Evolutionary conservation across 176 grass and related monocot genomes (phyloP).

Genomic region (Oryza meyeriana): DNA sequence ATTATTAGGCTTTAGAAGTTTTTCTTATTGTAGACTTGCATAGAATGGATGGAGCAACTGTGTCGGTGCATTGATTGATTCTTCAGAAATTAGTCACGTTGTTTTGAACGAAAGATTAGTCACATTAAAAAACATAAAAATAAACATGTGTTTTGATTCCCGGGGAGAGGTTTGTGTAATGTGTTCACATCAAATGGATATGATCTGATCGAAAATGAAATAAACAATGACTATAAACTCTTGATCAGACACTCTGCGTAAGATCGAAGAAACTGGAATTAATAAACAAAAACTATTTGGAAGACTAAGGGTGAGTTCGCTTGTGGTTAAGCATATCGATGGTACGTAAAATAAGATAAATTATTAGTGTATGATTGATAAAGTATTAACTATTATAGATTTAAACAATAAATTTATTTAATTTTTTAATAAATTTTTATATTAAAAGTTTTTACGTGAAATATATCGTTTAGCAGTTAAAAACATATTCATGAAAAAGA

Average conservation of each 20-base stretch:
- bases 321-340: too few relatives aligned
- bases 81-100: background rate
- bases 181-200: background rate
- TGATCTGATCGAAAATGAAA: background rate
- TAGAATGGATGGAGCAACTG: background rate
- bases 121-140: background rate
- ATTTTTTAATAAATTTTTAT: too few relatives aligned
- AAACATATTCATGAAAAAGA: too few relatives aligned
- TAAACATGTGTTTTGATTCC: background rate
- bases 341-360: too few relatives aligned
- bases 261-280: background rate
- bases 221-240: background rate
- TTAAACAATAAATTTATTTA: too few relatives aligned
- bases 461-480: too few relatives aligned
- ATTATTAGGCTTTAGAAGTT: too few relatives aligned
- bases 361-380: too few relatives aligned
- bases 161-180: background rate
- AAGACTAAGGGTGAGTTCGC: background rate
- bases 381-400: too few relatives aligned
- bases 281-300: background rate
- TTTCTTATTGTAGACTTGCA: background rate
- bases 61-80: background rate
- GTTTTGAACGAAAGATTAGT: background rate
- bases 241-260: background rate
- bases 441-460: too few relatives aligned